phyloP scores from a whole-genome alignment of 768 basidiomycete species.

The Termitomyces sp. region DNA sequence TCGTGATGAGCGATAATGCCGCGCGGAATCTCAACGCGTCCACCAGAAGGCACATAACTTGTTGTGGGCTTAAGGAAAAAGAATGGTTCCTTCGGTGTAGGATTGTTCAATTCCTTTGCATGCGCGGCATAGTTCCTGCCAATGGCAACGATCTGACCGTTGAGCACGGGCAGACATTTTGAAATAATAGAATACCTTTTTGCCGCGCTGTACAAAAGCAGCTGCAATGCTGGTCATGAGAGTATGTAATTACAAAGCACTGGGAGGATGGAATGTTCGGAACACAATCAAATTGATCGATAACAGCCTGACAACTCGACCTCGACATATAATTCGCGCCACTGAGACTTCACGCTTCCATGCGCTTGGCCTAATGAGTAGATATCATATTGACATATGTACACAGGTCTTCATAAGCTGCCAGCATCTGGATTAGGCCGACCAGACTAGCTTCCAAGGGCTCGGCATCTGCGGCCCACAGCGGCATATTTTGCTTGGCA shows the following conservation, averaged over 20 bases:
- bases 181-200: slow-evolving; percentile 23
- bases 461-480: background rate
- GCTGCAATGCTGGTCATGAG: slow-evolving; percentile 16
- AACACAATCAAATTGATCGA: slow-evolving; percentile 5
- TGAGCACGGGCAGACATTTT: background rate
- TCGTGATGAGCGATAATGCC: slow-evolving; percentile 89
- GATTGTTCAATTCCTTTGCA: slow-evolving; percentile 87
- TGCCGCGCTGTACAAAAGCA: slow-evolving; percentile 31
- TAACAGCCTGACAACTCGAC: background rate
- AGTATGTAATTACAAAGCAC: background rate
- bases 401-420: background rate
- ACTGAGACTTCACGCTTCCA: background rate
- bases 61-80: slow-evolving; percentile 98
- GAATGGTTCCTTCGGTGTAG: slow-evolving; percentile 90
- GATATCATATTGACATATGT: too few relatives aligned
- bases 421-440: background rate
- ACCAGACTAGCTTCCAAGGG: background rate
- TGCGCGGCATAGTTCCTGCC: slow-evolving; percentile 93
- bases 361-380: too few relatives aligned
- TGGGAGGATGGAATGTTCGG: slow-evolving; percentile 1
- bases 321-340: too few relatives aligned
- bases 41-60: slow-evolving; percentile 75
- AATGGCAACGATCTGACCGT: slow-evolving; percentile 81
- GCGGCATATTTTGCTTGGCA: slow-evolving; percentile 9
- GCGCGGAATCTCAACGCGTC: slow-evolving; percentile 77